Evolutionary conservation across 2,329 filamentous ascomycete genomes (phyloP).

Genomic region (Penicillium griseofulvum): DNA sequence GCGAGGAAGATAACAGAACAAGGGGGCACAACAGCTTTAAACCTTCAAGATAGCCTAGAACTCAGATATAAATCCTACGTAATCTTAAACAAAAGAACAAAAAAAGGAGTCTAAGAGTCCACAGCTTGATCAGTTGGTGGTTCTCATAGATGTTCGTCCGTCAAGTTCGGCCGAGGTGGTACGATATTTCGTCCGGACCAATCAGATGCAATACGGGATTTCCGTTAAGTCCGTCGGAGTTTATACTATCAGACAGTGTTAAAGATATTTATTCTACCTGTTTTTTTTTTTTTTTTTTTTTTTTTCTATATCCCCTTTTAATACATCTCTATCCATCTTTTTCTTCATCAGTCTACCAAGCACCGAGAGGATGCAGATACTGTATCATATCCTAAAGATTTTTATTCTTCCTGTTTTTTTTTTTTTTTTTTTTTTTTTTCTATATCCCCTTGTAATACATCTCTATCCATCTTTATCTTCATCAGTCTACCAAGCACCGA

Average conservation of each 20-base stretch:
- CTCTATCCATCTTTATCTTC: neutral
- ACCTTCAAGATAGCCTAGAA: neutral
- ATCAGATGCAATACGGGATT: neutral
- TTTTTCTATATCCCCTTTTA: neutral
- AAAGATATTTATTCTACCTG: neutral
- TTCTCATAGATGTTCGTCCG: constrained; percentile 18
- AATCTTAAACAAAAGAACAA: neutral
- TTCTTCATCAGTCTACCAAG: neutral
- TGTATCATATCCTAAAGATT: constrained; percentile 27
- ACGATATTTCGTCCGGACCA: neutral
- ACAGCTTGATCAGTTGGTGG: neutral
- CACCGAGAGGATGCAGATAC: neutral
- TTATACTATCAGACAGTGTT: neutral
- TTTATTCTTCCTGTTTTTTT: too few relatives aligned
- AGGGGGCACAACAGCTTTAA: neutral
- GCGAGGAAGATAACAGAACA: neutral
- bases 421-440: too few relatives aligned
- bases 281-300: too few relatives aligned
- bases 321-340: neutral
- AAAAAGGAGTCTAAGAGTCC: neutral
- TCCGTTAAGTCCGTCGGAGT: neutral
- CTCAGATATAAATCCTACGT: neutral
- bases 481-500: neutral
- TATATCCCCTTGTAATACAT: neutral
- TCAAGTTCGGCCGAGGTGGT: constrained; percentile 19